Base-by-base conservation (phyloP, 371 early-diverging fungal genomes). In the Mortierella sp. region DNA sequence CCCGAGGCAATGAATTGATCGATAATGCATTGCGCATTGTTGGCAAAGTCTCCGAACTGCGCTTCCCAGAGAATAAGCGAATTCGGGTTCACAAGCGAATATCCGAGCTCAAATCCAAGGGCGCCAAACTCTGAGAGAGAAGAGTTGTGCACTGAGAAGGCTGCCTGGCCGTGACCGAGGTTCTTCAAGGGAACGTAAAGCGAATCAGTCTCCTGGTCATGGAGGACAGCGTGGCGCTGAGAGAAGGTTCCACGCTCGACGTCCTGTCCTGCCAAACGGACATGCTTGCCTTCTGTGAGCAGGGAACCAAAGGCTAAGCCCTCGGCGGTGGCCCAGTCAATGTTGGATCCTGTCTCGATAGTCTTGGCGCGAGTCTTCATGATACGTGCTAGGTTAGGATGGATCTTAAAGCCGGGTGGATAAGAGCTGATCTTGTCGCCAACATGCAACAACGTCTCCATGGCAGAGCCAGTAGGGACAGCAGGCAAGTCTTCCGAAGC, bases 191-290 rank as follows among this genome's bases (percentile, higher is more conserved):
- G 92, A 38, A 91, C 89, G 79, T 92, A 89, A 47, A 84, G 84
- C 48, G 28, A 62, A 61, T 90, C 91, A 61, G 86, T 91, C 74
- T 86, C 84, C 82, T 97, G 98, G 80, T 96, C 95, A 87, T 95
- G 94, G 62, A 97, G 86, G 24, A 97, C 90, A 28, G 96, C 93
- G 74, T 98, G 98, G 67, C 98, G 93, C 68, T 98, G 98, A 54
- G 96, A 96, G 86, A 98, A 98, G 27, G 98, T 98, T 63, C 98
- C 97, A 82, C 98, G 94, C 81, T 96, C 98, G 41, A 95, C 96
- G 88, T 98, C 98, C 82, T 98, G 98, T 45, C 98, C 98, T 57
- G 93, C 90, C 23, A 96, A 81, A 28, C 98, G 93, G 53, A 97
- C 94, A 61, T 96, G 95, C 71, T 90, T 92, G 70, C 94, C 92